phyloP scores from a whole-genome alignment of 225 moss, liverwort and hornwort genomes.

The Pseudisothecium myosuroides region DNA sequence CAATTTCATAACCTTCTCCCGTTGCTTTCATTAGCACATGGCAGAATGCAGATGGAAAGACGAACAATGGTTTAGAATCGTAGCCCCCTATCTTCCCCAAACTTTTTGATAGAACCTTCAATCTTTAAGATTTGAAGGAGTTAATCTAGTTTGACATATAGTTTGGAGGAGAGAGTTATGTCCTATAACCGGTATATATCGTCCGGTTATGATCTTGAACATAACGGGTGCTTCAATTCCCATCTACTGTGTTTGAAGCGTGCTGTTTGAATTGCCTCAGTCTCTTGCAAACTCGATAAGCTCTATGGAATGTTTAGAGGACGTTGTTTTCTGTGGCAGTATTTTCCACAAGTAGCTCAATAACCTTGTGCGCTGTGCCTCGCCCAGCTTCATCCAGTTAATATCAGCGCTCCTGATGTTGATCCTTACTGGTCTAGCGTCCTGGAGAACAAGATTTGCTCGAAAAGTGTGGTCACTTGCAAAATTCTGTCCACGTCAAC shows the following conservation, averaged over 20 bases:
- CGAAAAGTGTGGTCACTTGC: background rate
- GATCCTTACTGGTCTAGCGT: background rate
- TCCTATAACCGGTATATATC: background rate
- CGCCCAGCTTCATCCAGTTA: background rate
- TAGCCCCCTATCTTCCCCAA: no score
- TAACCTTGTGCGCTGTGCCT: background rate
- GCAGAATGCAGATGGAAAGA: background rate
- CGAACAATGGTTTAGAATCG: background rate
- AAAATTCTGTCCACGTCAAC: background rate
- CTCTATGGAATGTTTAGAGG: background rate
- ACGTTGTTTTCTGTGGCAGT: background rate
- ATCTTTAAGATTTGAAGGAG: background rate
- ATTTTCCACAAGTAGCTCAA: background rate
- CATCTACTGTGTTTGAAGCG: background rate
- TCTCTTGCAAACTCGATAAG: background rate
- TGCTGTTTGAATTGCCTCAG: background rate
- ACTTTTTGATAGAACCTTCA: background rate
- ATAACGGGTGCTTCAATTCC: no score
- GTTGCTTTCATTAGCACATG: background rate
- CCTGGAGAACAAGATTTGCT: background rate
- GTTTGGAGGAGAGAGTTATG: background rate
- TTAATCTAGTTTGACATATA: background rate
- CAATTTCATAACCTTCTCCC: background rate
- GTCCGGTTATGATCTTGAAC: background rate
- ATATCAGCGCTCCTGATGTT: background rate